phyloP scores from a whole-genome alignment of 352 stramenopile genomes.

The Phytopythium cucurbitacearum region DNA sequence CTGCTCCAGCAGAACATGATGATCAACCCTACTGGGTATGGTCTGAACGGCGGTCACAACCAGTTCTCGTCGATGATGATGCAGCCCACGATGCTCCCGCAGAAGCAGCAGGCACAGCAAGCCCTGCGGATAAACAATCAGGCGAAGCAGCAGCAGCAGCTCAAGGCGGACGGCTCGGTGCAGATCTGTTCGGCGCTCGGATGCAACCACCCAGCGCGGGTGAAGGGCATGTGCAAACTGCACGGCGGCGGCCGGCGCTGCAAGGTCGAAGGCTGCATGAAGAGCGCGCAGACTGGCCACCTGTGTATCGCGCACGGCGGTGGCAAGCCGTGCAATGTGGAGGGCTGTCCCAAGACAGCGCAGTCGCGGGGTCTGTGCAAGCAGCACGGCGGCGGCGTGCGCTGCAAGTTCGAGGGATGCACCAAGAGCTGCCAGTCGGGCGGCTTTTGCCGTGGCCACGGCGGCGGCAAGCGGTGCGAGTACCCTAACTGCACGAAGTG shows the following conservation, averaged over 20 bases:
- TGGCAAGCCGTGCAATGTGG: slow-evolving; percentile 80
- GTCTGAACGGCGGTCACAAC: slow-evolving; percentile 23
- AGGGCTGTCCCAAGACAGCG: slow-evolving; percentile 82
- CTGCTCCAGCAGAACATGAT: slow-evolving; percentile 51
- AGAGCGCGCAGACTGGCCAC: slow-evolving; percentile 80
- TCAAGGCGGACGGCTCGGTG: slow-evolving; percentile 35
- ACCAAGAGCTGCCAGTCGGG: slow-evolving; percentile 86
- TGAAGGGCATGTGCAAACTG: slow-evolving; percentile 87
- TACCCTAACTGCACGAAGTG: slow-evolving; percentile 84
- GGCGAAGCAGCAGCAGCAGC: slow-evolving; percentile 46
- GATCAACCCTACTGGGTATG: slow-evolving; percentile 25
- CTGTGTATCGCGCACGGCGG: slow-evolving; percentile 84
- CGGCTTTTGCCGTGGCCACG: slow-evolving; percentile 79
- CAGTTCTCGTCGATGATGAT: slow-evolving; percentile 63
- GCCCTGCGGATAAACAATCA: slow-evolving; percentile 40
- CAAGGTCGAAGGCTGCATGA: slow-evolving; percentile 88
- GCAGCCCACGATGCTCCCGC: slow-evolving; percentile 36
- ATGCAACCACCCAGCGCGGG: slow-evolving; percentile 70
- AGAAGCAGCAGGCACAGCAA: slow-evolving; percentile 37
- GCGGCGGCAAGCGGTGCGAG: slow-evolving; percentile 81
- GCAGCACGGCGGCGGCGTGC: slow-evolving; percentile 78
- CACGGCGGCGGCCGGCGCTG: slow-evolving; percentile 74
- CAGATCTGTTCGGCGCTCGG: slow-evolving; percentile 74
- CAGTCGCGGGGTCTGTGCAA: slow-evolving; percentile 84
- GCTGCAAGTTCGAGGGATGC: slow-evolving; percentile 84